A percentile compares a stretch with the other conserved stretches of the same genome.
These are phyloP conservation scores for Pythium folliculosum DNA, from an alignment of 352 stramenopile species.

Conservation along the genomic window DNA sequence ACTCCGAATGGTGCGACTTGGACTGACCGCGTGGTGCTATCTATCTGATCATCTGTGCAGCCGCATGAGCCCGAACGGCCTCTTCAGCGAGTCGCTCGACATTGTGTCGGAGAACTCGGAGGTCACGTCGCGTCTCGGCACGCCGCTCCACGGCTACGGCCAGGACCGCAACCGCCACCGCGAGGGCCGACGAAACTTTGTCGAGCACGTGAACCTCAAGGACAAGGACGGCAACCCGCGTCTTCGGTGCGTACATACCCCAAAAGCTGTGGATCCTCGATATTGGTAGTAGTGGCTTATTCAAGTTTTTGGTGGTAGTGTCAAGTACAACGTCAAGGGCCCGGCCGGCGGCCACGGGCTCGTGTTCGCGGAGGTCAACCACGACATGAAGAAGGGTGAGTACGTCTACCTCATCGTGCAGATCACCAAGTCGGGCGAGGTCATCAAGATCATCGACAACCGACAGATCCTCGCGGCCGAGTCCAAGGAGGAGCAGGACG, in stretches of 20 bases:
- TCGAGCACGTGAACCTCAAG: constrained; percentile 93
- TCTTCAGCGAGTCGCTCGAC: constrained; percentile 79
- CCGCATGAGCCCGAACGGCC: constrained; percentile 83
- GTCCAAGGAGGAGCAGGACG: constrained; percentile 77
- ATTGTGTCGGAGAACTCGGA: constrained; percentile 77
- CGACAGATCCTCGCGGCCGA: constrained; percentile 81
- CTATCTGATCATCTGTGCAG: constrained; percentile 24
- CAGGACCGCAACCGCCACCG: constrained; percentile 92
- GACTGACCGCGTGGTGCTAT: too few species aligned
- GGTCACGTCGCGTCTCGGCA: constrained; percentile 85
- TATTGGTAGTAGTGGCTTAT: too few species aligned
- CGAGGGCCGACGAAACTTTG: constrained; percentile 94
- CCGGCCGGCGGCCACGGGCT: constrained; percentile 78
- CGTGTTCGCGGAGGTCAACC: constrained; percentile 93
- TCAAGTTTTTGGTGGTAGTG: too few species aligned
- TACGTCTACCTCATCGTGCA: constrained; percentile 96
- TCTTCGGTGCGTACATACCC: constrained; percentile 48
- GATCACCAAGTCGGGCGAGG: constrained; percentile 88
- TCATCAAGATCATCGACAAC: constrained; percentile 94
- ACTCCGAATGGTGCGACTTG: not conserved
- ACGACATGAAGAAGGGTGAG: constrained; percentile 92
- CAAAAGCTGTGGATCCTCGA: too few species aligned
- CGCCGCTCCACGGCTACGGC: constrained; percentile 92
- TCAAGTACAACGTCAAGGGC: constrained; percentile 96
- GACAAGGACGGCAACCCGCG: constrained; percentile 84